A percentile compares a stretch with the other conserved stretches of the same genome.
Conservation (phyloP, 2,329 filamentous ascomycete species). For the Rutstroemia sp. region DNA sequence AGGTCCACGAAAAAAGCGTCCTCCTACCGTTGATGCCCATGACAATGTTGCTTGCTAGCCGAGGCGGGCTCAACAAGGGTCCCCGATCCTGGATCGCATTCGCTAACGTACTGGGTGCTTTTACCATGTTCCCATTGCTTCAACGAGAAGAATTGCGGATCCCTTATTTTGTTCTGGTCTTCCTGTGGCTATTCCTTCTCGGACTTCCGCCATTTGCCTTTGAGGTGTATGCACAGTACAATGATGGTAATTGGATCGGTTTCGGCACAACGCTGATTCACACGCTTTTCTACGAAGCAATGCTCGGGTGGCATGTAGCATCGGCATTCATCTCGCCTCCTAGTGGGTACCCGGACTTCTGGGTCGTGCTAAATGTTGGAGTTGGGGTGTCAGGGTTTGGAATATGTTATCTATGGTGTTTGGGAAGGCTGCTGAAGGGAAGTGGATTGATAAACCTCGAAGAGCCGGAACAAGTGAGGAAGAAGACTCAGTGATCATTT, state of each 20-base stretch:
- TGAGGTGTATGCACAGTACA: constrained; percentile 55
- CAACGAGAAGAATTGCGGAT: constrained; percentile 75
- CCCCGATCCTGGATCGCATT: constrained; percentile 91
- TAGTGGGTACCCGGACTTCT: constrained; percentile 76
- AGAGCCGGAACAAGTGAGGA: constrained; percentile 18
- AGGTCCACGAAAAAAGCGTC: constrained; percentile 97
- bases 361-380: constrained; percentile 86
- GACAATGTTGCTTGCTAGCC: constrained; percentile 76
- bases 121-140: constrained; percentile 91
- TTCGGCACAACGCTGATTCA: constrained; percentile 65
- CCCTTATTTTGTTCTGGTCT: constrained; percentile 76
- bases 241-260: constrained; percentile 37
- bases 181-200: constrained; percentile 87
- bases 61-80: constrained; percentile 68
- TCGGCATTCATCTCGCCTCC: constrained; percentile 66
- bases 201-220: constrained; percentile 75
- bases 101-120: constrained; percentile 79
- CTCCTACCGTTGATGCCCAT: constrained; percentile 87
- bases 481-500: constrained; percentile 20
- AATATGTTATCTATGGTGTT: constrained; percentile 86
- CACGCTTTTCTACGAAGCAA: constrained; percentile 64
- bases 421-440: constrained; percentile 57
- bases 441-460: constrained; percentile 33
- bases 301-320: constrained; percentile 73
- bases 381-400: constrained; percentile 80